Conservation (phyloP, 1,139 yeast genomes). For the Hansenula sp. region DNA sequence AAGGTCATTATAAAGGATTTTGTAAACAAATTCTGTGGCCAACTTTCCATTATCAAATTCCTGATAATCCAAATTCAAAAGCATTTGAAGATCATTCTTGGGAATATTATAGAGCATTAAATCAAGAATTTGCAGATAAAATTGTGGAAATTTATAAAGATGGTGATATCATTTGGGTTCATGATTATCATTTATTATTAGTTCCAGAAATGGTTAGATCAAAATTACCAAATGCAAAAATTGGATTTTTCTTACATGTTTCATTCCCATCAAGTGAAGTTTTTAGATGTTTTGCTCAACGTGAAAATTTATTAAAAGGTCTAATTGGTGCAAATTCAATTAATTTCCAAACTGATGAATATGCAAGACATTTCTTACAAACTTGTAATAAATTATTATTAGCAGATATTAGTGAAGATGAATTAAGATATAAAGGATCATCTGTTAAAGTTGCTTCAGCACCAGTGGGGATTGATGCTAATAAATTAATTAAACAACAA, state of each 20-base stretch:
- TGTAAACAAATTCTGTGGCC: constrained; percentile 98
- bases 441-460: constrained; percentile 62
- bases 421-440: constrained; percentile 65
- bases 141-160: constrained; percentile 61
- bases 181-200: constrained; percentile 86
- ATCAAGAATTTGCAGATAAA: constrained; percentile 76
- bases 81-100: constrained; percentile 96
- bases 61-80: constrained; percentile 90
- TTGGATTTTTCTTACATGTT: constrained; percentile 89
- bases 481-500: constrained; percentile 42
- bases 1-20: constrained; percentile 85
- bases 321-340: constrained; percentile 85
- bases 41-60: constrained; percentile 91
- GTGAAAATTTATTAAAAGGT: constrained; percentile 74
- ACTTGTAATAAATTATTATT: constrained; percentile 81
- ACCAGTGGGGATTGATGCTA: constrained; percentile 88
- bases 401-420: constrained; percentile 75
- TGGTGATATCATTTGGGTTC: constrained; percentile 82
- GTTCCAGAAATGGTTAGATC: constrained; percentile 84
- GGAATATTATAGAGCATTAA: constrained; percentile 74
- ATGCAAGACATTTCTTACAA: constrained; percentile 88
- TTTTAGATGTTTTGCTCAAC: constrained; percentile 87
- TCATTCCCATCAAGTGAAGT: constrained; percentile 97
- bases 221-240: constrained; percentile 73
- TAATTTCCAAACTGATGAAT: constrained; percentile 88